Percentiles rank a stretch among this genome's conserved stretches.
These are phyloP conservation scores for Zea luxurians DNA, from an alignment of 176 grass and related monocot species.

Conservation along the genomic window DNA sequence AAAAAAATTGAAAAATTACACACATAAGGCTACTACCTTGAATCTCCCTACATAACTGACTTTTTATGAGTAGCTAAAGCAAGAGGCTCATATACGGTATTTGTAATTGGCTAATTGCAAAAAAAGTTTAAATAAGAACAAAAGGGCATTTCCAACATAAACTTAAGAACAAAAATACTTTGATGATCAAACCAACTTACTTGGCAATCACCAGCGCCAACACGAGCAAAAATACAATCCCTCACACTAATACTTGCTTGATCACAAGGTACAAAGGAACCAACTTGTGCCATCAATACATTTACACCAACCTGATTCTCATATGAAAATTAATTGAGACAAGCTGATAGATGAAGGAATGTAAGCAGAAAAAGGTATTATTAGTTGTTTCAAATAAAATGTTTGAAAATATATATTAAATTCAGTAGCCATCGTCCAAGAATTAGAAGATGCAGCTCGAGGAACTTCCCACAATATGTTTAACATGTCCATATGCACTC, in stretches of 20 bases:
- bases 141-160: conserved; percentile 24
- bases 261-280: conserved; percentile 91
- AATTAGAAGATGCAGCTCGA: conserved; percentile 9
- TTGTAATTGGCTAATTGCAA: not conserved
- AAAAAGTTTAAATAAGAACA: conserved; percentile 23
- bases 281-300: conserved; percentile 94
- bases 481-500: conserved; percentile 3
- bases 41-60: not conserved
- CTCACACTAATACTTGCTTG: conserved; percentile 81
- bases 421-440: not conserved
- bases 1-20: not conserved
- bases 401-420: conserved; percentile 23
- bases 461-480: conserved; percentile 1
- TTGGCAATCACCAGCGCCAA: conserved; percentile 99
- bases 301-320: conserved; percentile 84
- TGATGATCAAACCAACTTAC: conserved; percentile 48
- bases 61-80: conserved; percentile 13
- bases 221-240: conserved; percentile 98
- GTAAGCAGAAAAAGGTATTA: conserved; percentile 27
- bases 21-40: not conserved
- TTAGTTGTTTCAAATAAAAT: conserved; percentile 19
- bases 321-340: conserved; percentile 34
- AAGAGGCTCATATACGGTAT: not conserved
- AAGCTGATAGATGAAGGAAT: conserved; percentile 27
- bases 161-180: conserved; percentile 25